Base-by-base conservation (phyloP, 1,139 yeast species). In the Candida glucosophila region DNA sequence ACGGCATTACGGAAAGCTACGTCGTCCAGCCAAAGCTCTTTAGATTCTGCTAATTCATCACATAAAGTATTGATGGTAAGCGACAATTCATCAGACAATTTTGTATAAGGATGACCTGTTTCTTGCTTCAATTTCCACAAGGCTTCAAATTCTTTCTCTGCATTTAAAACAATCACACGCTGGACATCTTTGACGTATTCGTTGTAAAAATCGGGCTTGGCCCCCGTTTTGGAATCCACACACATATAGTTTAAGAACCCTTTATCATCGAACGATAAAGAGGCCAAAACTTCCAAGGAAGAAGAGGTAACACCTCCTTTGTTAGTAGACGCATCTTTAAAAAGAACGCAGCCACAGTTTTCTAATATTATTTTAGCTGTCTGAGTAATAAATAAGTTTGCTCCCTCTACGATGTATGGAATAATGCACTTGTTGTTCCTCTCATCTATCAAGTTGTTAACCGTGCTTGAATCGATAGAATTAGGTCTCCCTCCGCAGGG, bases 401-500 rank as follows among this genome's bases (percentile, higher is more conserved):
- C 98, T 48, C 98, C 98, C 61, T 90, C 98, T 30, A 90, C 96
- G 50, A 90, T 74, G 58, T 79, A 86, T 28, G 95, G 93, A 41
- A 90, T 70, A 39, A 73, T 60, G 16, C 83, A 55, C 54, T 80
- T 79, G 32, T 93, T 93, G 20, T 90, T 77, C 44, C 73, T 74
- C 22, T 63, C 63, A 49, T 82, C 85, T 41, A 90, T 74, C 41
- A 86, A 73, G 29, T 62, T 62, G 36, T 67, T 61, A 33, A 88
- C 93, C 45, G 82, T 90, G 52, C 77, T 78, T 37, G 90, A 76
- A 53, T 88, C 94, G 54, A 90, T 79, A 11, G 97, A 94, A 41
- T 82, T 90, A 35, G 98, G 98, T 58, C 98, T 81, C 42, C 98
- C 98, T 56, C 98, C 98, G 58, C 98, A 90, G 32, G 98, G 98